Base-by-base conservation (phyloP, 257 asterid species). In the Eustoma russellianum region DNA sequence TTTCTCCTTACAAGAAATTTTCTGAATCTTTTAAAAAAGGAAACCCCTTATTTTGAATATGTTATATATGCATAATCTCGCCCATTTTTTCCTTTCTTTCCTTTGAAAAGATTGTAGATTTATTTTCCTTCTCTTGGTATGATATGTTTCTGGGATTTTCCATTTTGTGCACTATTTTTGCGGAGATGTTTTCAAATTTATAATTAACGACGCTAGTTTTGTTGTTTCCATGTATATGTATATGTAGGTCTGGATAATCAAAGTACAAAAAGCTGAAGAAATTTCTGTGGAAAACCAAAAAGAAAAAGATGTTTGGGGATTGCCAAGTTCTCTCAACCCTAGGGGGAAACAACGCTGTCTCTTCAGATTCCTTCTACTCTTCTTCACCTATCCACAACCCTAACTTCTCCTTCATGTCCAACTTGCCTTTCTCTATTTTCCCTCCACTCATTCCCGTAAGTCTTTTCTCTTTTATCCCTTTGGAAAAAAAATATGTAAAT, bases 391-490 rank as follows among this genome's bases (percentile, higher is more conserved):
- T 75, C 54, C 93, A 79, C 19, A 83, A 79, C 80, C 93, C 94
- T 47, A 92, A 66, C 70, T 80, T 75, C 74, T 70, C 62, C 74
- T 88, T 85, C 95, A 82, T 85, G 94, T 43, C 83, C 24, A 77
- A 71, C 82, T 34, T 71, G 53, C 89, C 98, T 48, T 92, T 82
- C 94, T 79, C 75, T 76, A 79, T 88, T n/a, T 92, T 83, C 35
- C 77, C 97, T 46, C 83, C 94, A 3, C 60, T 83, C 6, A 66
- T 79, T 51, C 87, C 90, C 0, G 98, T 92, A 70, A 77, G 94
- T 59, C 5, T 17, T 9, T 41, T 17, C 45, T 13, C 6, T 41
- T 18, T 4, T 24, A 6, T 45, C 13, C 49, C 4, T n/a, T 2
- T 28, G 33, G n/a, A n/a, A n/a, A 30, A 33, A 5, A 15, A 3